Percentiles rank a stretch among this genome's conserved stretches.
These are phyloP conservation scores for Phytophthora fragariaefolia DNA, from an alignment of 352 stramenopile species.

Conservation along the genomic window DNA sequence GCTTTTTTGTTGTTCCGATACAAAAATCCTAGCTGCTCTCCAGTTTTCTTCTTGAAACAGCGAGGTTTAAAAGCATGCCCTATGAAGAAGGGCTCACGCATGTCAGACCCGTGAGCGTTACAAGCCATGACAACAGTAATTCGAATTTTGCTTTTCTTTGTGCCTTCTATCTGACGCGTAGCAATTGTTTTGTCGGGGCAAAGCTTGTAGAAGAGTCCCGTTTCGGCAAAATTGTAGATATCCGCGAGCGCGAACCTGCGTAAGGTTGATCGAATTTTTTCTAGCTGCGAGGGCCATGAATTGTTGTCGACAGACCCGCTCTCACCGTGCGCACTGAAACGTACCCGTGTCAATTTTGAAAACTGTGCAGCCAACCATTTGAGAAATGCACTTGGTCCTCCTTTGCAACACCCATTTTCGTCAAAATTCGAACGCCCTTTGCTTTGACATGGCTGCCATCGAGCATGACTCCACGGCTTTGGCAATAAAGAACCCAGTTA, in stretches of 20 bases:
- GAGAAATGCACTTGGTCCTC: not conserved
- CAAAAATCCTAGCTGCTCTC: not conserved
- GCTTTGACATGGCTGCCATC: not conserved
- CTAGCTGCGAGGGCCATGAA: not conserved
- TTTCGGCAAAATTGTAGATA: constrained; percentile 5
- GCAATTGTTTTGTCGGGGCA: constrained; percentile 1
- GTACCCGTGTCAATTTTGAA: not conserved
- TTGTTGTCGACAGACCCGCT: not conserved
- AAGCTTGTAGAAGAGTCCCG: constrained; percentile 2
- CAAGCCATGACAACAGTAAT: not conserved
- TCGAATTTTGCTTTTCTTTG: not conserved
- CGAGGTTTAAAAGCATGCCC: constrained; percentile 1
- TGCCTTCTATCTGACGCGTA: not conserved
- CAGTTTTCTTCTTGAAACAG: constrained; percentile 6
- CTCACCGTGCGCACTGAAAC: not conserved
- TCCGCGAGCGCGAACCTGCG: not conserved
- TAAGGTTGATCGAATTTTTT: not conserved
- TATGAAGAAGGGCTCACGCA: constrained; percentile 5
- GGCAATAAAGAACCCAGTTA: not conserved
- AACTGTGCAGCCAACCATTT: not conserved
- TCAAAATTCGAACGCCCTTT: not conserved
- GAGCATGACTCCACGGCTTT: not conserved
- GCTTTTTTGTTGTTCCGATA: constrained; percentile 11
- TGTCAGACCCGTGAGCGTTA: constrained; percentile 5
- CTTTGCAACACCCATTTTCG: not conserved